Evolutionary conservation across 2,329 filamentous ascomycete species (phyloP).

Genomic region (Colletotrichum tamarilloi): DNA sequence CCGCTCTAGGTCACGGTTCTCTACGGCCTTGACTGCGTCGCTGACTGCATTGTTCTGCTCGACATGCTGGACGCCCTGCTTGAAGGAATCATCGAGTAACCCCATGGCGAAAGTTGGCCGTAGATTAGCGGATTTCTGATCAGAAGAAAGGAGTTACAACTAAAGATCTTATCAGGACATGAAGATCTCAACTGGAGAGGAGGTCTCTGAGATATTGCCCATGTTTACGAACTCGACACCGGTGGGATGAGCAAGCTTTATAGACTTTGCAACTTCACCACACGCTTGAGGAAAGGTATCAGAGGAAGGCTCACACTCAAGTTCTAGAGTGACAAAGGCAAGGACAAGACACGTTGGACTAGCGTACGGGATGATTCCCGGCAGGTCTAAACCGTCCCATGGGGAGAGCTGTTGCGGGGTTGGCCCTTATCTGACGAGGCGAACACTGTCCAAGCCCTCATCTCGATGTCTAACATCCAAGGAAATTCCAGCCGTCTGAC

Average conservation of each 20-base stretch:
- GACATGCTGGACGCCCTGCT: slow-evolving; percentile 5
- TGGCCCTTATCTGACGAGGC: not conserved
- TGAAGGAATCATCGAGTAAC: not conserved
- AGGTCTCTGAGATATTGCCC: too few relatives aligned
- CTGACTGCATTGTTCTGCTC: slow-evolving; percentile 6
- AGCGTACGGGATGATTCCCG: not conserved
- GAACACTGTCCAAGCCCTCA: not conserved
- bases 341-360: not conserved
- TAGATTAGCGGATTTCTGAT: not conserved
- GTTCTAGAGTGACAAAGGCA: not conserved
- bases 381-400: not conserved
- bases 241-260: too few relatives aligned
- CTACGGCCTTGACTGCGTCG: slow-evolving; percentile 15
- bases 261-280: too few relatives aligned
- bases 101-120: not conserved
- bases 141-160: not conserved
- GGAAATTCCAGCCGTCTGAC: not conserved
- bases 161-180: not conserved
- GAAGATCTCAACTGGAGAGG: too few relatives aligned
- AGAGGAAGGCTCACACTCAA: too few relatives aligned
- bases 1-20: slow-evolving; percentile 20
- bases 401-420: not conserved
- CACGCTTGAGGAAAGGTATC: too few relatives aligned
- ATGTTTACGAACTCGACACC: too few relatives aligned
- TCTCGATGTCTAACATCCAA: not conserved